Percentiles rank a stretch among this genome's conserved stretches.
Conservation (phyloP, 371 early-diverging fungal species). For the Syncephalastrum sp. region DNA sequence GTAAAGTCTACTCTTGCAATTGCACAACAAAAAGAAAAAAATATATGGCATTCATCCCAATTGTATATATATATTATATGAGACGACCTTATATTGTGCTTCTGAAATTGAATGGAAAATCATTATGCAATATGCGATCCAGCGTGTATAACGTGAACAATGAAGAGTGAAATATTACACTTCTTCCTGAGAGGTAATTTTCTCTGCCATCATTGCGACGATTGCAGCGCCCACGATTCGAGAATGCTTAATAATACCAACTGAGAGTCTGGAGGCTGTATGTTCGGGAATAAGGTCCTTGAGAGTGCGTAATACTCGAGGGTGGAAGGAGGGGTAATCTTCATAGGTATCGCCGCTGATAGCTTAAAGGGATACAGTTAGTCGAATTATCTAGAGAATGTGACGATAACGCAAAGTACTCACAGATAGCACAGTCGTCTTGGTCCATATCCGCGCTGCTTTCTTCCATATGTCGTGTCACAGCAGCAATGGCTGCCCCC, state of each 20-base stretch:
- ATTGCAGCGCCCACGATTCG: conserved; percentile 84
- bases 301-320: conserved; percentile 71
- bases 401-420: conserved; percentile 10
- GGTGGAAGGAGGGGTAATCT: conserved; percentile 83
- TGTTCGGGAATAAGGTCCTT: conserved; percentile 75
- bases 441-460: conserved; percentile 45
- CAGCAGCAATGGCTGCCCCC: conserved; percentile 65
- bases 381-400: neutral
- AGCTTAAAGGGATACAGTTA: conserved; percentile 18
- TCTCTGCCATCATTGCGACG: conserved; percentile 76
- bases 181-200: conserved; percentile 22
- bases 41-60: no score
- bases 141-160: no score
- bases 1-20: no score
- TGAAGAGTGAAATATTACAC: no score
- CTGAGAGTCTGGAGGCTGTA: conserved; percentile 64
- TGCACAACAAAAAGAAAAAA: no score
- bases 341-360: conserved; percentile 86
- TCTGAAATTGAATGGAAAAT: no score
- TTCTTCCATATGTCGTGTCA: conserved; percentile 54
- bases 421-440: conserved; percentile 72
- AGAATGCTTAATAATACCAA: conserved; percentile 71
- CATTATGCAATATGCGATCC: no score
- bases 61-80: no score
- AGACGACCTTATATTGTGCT: no score